phyloP scores from a whole-genome alignment of 2,329 filamentous ascomycete genomes.

The Arthroderma uncinatum region DNA sequence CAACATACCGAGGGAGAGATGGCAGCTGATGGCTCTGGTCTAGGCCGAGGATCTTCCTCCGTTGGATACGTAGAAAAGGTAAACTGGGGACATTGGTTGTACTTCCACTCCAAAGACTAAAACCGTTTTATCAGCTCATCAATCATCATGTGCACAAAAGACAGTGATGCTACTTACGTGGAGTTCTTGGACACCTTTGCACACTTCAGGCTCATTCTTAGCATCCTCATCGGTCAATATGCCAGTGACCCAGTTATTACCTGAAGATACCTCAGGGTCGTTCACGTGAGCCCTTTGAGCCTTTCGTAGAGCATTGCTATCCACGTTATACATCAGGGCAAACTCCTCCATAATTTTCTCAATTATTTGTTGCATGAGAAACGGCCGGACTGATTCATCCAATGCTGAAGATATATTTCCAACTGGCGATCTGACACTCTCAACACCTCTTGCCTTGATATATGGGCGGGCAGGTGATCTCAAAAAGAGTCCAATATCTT shows the following conservation, averaged over 20 bases:
- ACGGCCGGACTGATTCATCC: slow-evolving; percentile 33
- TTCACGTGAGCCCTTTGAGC: slow-evolving; percentile 26
- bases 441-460: slow-evolving; percentile 73
- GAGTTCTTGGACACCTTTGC: slow-evolving; percentile 47
- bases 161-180: slow-evolving; percentile 36
- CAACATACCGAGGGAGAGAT: slow-evolving; percentile 39
- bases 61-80: slow-evolving; percentile 53
- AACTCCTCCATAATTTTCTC: slow-evolving; percentile 56
- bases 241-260: slow-evolving; percentile 29
- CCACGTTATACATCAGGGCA: slow-evolving; percentile 49
- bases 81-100: slow-evolving; percentile 76
- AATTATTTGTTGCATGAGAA: slow-evolving; percentile 40
- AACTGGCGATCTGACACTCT: slow-evolving; percentile 78
- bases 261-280: slow-evolving; percentile 25
- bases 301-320: slow-evolving; percentile 24
- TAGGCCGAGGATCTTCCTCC: slow-evolving; percentile 47
- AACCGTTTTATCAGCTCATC: neutral
- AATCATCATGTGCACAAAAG: neutral
- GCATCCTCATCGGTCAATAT: slow-evolving; percentile 43
- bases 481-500: slow-evolving; percentile 57
- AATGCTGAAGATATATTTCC: slow-evolving; percentile 59
- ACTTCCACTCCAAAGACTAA: slow-evolving; percentile 55
- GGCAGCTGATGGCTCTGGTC: slow-evolving; percentile 41
- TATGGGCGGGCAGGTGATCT: slow-evolving; percentile 65
- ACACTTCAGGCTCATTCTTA: slow-evolving; percentile 42